Base-by-base conservation (phyloP, 2,329 filamentous ascomycete species). In the Talaromyces atroroseus region DNA sequence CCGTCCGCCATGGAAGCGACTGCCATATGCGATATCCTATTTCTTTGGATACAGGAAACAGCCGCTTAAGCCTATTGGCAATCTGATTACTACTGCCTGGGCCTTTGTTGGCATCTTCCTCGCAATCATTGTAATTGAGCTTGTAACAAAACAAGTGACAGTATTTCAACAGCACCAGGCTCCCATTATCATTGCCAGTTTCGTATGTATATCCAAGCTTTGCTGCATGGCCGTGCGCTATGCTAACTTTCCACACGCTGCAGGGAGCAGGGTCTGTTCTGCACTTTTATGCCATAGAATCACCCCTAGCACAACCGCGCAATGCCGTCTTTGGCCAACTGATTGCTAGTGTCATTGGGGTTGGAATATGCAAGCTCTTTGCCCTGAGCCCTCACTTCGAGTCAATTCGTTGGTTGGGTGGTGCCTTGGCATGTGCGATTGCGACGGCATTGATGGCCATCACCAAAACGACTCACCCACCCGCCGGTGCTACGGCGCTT, bases 261-360 rank as follows among this genome's bases (percentile, higher is more conserved):
- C 58, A 88, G 85, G 88, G 88, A 52, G 88, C 88, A 4, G 84
- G 86, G 2, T 87, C 88, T 14, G 86, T 91, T n/a, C 80, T 91
- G 38, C 82, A 88, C 64, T 91, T 88, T 70, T 85, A 85, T 63
- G 79, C 83, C 48, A 85, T 90, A 62, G 83, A 88, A 50, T 86
- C 86, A 0, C 87, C 88, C 0, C 80, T 91, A 26, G 79, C 87
- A 0, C 88, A 91, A 65, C 88, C 88, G 1, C 84, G 88, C 23
- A 89, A 87, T 68, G 79, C 82, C 44, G 68, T 91, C 14, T 59
- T 86, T 6, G 85, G 86, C n/a, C 87, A 91, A 66, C 54, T 87
- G 29, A 68, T 90, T 44, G 78, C 85, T 1, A 79, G 83, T 11
- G 38, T 84, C 3, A 73, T 85, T 34, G 87, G 86, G 10, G 77